Base-by-base conservation (phyloP, 805 yeast genomes). In the Scheffersomyces lignosus region DNA sequence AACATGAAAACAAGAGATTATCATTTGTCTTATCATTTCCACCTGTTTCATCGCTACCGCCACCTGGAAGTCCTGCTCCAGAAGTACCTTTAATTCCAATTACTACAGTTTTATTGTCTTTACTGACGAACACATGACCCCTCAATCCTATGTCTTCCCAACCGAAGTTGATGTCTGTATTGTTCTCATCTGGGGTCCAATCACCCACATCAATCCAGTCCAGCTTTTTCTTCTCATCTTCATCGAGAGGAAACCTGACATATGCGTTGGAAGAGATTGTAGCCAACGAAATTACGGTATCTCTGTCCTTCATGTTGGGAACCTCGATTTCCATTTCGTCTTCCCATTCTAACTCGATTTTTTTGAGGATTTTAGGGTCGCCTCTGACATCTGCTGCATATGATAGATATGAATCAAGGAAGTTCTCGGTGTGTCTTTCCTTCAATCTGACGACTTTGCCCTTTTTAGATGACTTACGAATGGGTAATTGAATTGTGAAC, bases 231-330 rank as follows among this genome's bases (percentile, higher is more conserved):
- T 67, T 67, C 33, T 66, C 70, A 25, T 67, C 58, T 15, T 66
- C 71, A 16, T 80, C 76, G 4, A 64, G 54, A 3, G 97, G 97
- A 20, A 78, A 64, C 31, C 76, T 73, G 3, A 88, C 95, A 54
- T 91, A 93, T 2, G 98, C 97, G 57, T 93, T 85, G 1, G 96
- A 86, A 0, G 96, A 80, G 79, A 91, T 85, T 36, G 81, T 60
- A 0, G 97, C 98, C 28, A 91, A 62, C 1, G 85, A 65, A 2
- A 90, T 66, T 3, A 91, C 57, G 0, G 96, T 87, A 27, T 78
- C 79, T 36, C 75, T 75, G 58, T 90, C 96, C 1, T 79, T 65
- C 6, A 91, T 64, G 48, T 93, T 78, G 0, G 99, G 99, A 1
- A 84, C 74, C 1, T 67, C 35, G 1, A 82, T 70, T 13, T 62